These are phyloP conservation scores for Gossypium lobatum DNA, from an alignment of 441 rosid species.

Conservation along the genomic window DNA sequence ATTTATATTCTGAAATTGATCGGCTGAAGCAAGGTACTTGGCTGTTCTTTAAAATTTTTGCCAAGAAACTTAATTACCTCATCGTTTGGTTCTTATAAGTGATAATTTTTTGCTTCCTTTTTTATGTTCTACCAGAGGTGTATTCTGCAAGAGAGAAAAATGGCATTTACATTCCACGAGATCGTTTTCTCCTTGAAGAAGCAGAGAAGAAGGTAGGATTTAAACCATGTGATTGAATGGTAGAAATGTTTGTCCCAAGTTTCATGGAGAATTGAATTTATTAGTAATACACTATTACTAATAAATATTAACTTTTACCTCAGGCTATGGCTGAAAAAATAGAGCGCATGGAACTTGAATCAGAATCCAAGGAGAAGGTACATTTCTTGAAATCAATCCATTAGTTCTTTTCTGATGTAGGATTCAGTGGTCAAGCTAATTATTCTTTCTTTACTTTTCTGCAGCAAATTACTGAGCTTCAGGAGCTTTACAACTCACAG, in stretches of 20 bases:
- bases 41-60: slow-evolving; percentile 15
- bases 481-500: slow-evolving; percentile 73
- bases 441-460: neutral
- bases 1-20: slow-evolving; percentile 85
- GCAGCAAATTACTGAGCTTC: slow-evolving; percentile 82
- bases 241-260: neutral
- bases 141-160: slow-evolving; percentile 98
- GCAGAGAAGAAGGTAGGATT: slow-evolving; percentile 84
- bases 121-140: slow-evolving; percentile 51
- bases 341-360: slow-evolving; percentile 78
- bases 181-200: slow-evolving; percentile 88
- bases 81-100: neutral
- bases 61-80: neutral
- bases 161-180: slow-evolving; percentile 92
- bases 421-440: no score
- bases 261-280: slow-evolving; percentile 13
- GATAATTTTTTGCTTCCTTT: neutral
- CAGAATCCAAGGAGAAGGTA: slow-evolving; percentile 88
- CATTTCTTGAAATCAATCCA: neutral
- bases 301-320: slow-evolving; percentile 14
- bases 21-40: slow-evolving; percentile 80
- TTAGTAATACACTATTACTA: neutral
- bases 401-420: no score
- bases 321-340: slow-evolving; percentile 98
- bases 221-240: neutral